A percentile compares a stretch with the other conserved stretches of the same genome.
These are phyloP conservation scores for Chytriomyces sp. DNA, from an alignment of 192 early-diverging fungal species.

Conservation along the genomic window DNA sequence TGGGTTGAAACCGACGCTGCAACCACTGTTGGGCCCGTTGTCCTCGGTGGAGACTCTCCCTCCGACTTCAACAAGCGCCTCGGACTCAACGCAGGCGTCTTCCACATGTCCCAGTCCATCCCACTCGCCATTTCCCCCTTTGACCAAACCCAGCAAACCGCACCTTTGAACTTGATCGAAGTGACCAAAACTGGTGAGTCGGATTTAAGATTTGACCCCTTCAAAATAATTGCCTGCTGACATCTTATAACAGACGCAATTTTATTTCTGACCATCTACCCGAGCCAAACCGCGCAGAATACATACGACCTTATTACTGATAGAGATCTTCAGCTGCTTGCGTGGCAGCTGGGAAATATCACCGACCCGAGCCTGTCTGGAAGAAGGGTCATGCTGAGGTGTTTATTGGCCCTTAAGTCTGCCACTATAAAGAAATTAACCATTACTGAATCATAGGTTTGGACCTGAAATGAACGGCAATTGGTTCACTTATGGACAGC, in stretches of 20 bases:
- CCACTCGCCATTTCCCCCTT: constrained; percentile 32
- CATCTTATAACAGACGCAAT: constrained; percentile 22
- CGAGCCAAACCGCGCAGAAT: neutral
- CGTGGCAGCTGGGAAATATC: constrained; percentile 42
- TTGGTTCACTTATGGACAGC: constrained; percentile 18
- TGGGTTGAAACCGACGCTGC: constrained; percentile 28
- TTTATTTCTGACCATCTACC: constrained; percentile 38
- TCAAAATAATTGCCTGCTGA: neutral
- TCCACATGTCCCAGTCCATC: constrained; percentile 44
- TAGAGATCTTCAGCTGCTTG: constrained; percentile 15
- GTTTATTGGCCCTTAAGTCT: neutral
- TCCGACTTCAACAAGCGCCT: constrained; percentile 43
- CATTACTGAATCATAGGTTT: constrained; percentile 13
- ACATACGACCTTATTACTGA: constrained; percentile 26
- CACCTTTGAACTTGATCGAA: constrained; percentile 25
- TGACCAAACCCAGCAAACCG: constrained; percentile 18
- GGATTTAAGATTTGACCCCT: neutral
- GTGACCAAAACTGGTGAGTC: constrained; percentile 24
- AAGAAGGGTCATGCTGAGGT: constrained; percentile 42
- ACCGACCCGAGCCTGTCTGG: constrained; percentile 30
- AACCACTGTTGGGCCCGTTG: neutral
- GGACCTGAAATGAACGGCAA: constrained; percentile 57
- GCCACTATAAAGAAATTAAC: neutral
- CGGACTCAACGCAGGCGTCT: constrained; percentile 40
- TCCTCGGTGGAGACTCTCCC: constrained; percentile 41